Evolutionary conservation across 2,329 filamentous ascomycete genomes (phyloP), one percentile per base, ranked within the genome.

Genomic region (Fusarium fracticaudum): DNA sequence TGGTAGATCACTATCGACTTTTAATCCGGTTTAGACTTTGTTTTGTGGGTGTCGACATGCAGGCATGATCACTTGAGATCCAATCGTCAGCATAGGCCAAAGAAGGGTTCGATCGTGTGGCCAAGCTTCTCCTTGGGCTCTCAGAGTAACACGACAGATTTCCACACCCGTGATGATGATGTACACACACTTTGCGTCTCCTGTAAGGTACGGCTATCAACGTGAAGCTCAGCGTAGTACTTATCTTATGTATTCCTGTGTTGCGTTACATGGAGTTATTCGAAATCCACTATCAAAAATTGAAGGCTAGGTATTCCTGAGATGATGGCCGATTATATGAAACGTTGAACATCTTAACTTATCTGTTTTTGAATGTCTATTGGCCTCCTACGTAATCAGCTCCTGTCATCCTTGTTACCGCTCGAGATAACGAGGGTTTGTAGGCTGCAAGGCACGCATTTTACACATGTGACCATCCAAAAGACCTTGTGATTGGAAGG

Each of bases 1-100:
- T 74, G 29, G 71, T 71, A 59, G 71, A 73, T 73, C 71, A 74
- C 54, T 29, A 29, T 57, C 65, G 37, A 26, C n/a, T 44, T 63
- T 55, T 45, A 38, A 29, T 37, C 43, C 43, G 14, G 29, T 22
- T 70, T 67, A 24, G 47, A 40, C 69, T 65, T 61, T 65, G 59
- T 65, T 72, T 61, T 61, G 64, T 69, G 69, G 64, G 69, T 69
- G 69, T 69, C 40, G 35, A 62, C 29, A 71, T 53, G 24, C 37
- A 44, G 41, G 43, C 43, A 58, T 65, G 67, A 53, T 72, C 63
- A 72, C 63, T 72, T 40, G 43, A 72, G 63, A 61, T 68, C 45
- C 29, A 67, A 58, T 59, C n/a, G 35, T 20, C 47, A 38, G 26
- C 31, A 48, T 45, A 69, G 31, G 43, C 54, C 37, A 26, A 31